These are phyloP conservation scores for Eucalyptus erythrocorys DNA, from an alignment of 345 rosid genomes.

Conservation along the genomic window DNA sequence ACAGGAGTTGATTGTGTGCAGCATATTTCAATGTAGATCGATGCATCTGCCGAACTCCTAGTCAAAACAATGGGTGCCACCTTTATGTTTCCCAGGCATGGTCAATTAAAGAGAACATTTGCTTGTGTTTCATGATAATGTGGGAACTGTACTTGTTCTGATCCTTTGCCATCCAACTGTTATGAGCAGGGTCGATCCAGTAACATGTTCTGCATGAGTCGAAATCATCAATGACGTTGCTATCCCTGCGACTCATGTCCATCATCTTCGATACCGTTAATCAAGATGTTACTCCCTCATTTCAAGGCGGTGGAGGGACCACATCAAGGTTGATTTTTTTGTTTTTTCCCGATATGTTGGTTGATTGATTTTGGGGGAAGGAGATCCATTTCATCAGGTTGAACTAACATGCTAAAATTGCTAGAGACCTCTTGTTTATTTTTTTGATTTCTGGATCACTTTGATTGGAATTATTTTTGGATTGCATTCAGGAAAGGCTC, in stretches of 20 bases:
- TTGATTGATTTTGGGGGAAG: background rate
- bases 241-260: background rate
- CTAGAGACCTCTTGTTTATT: background rate
- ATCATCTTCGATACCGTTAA: background rate
- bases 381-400: background rate
- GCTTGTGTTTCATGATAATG: background rate
- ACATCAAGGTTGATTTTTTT: background rate
- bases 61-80: background rate
- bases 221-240: background rate
- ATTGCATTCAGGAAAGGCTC: background rate
- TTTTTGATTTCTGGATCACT: background rate
- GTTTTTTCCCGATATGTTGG: background rate
- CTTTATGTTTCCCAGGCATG: background rate
- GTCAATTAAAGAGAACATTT: background rate
- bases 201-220: background rate
- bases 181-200: background rate
- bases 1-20: constrained; percentile 18
- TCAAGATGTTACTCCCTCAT: background rate
- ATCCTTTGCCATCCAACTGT: background rate
- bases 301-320: background rate
- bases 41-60: background rate
- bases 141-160: background rate
- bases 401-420: background rate
- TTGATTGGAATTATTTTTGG: background rate
- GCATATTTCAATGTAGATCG: background rate